Base-by-base conservation (phyloP, 192 early-diverging fungal genomes). In the Pecoramyces ruminantium region DNA sequence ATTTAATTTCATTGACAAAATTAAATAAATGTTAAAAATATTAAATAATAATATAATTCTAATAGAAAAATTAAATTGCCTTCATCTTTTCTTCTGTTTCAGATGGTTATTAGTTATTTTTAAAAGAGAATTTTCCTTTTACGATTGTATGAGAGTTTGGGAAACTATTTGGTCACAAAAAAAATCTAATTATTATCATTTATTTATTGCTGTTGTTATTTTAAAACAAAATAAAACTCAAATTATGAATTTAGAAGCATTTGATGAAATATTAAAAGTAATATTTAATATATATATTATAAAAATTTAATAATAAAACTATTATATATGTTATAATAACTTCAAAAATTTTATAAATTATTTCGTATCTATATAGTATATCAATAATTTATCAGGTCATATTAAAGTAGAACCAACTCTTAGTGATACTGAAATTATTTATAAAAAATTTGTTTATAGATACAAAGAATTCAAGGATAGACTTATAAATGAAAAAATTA, bases 1-100 rank as follows among this genome's bases (percentile, higher is more conserved):
- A n/a, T n/a, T n/a, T n/a, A n/a, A n/a, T n/a, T n/a, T n/a, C n/a
- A n/a, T n/a, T n/a, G n/a, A n/a, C n/a, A n/a, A n/a, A n/a, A n/a
- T n/a, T n/a, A n/a, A n/a, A n/a, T n/a, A n/a, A n/a, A n/a, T n/a
- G n/a, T n/a, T n/a, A n/a, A n/a, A n/a, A n/a, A n/a, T n/a, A n/a
- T n/a, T n/a, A n/a, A n/a, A n/a, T n/a, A n/a, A n/a, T n/a, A n/a
- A n/a, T n/a, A n/a, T n/a, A n/a, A n/a, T 34, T 34, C 11, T 34
- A 34, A 6, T 77, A 88, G 92, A 95, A 78, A 85, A 84, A 38
- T 91, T 90, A 79, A 96, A 98, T 40, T 92, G 94, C 2, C 87
- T 90, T 79, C 97, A 99, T 85, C 88, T 99, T 81, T 99, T 99
- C 83, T 96, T 93, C 85, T 98, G 96, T 86, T 99, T 98, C 89